Conservation (phyloP, 2,329 filamentous ascomycete species). For the Graphilbum sp. region DNA sequence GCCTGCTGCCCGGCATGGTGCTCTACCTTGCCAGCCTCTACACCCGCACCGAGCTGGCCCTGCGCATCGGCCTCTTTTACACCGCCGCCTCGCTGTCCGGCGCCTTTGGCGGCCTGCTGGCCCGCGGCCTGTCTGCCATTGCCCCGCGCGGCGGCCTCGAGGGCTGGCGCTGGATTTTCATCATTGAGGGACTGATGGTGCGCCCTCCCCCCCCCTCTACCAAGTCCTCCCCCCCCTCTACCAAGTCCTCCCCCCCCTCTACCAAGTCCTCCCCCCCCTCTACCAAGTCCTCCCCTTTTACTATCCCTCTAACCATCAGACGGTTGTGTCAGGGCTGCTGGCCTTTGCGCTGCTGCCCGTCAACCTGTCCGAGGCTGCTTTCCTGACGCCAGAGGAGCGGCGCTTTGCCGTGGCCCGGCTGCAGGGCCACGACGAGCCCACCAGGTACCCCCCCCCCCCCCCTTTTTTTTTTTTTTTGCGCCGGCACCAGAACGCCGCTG, state of each 20-base stretch:
- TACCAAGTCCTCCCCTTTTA: too few relatives aligned
- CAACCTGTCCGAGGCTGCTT: conserved; percentile 32
- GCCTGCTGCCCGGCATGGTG: conserved; percentile 46
- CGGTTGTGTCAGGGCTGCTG: conserved; percentile 32
- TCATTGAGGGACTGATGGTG: conserved; percentile 39
- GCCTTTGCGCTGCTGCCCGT: conserved; percentile 40
- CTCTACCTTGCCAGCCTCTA: conserved; percentile 50
- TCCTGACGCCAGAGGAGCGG: conserved; percentile 35
- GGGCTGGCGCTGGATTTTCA: conserved; percentile 47
- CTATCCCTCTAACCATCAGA: conserved; percentile 25
- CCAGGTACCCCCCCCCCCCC: not conserved
- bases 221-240: too few relatives aligned
- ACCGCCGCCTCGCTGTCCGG: conserved; percentile 49
- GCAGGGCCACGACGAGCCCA: not conserved
- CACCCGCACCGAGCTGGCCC: conserved; percentile 38
- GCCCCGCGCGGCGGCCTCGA: conserved; percentile 33
- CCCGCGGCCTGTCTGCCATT: conserved; percentile 44
- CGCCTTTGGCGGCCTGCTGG: conserved; percentile 46
- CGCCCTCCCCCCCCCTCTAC: not conserved
- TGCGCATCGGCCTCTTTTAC: conserved; percentile 52
- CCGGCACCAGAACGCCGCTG: not conserved
- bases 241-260: too few relatives aligned
- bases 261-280: too few relatives aligned
- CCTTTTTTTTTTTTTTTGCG: not conserved
- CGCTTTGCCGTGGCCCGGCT: conserved; percentile 29